phyloP scores from a whole-genome alignment of 2,329 filamentous ascomycete genomes.

The Xylaria digitata region DNA sequence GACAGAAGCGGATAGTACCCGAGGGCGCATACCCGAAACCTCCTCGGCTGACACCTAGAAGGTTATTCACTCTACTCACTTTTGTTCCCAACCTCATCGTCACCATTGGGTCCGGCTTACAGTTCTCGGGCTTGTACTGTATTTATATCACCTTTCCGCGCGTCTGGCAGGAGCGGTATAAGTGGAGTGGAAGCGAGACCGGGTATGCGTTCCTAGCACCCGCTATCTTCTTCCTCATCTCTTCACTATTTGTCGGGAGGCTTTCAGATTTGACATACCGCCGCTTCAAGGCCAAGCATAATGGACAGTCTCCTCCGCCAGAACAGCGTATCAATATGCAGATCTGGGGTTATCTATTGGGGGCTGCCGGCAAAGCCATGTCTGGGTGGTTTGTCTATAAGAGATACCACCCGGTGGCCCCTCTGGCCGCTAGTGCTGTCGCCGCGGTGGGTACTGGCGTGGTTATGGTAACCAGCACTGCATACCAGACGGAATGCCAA shows the following conservation, averaged over 20 bases:
- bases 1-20: slow-evolving; percentile 30
- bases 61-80: slow-evolving; percentile 37
- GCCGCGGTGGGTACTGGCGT: slow-evolving; percentile 54
- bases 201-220: slow-evolving; percentile 30
- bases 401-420: slow-evolving; percentile 46
- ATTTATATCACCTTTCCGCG: slow-evolving; percentile 33
- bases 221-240: slow-evolving; percentile 30
- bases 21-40: slow-evolving; percentile 31
- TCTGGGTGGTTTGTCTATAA: slow-evolving; percentile 55
- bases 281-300: slow-evolving; percentile 38
- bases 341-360: slow-evolving; percentile 54
- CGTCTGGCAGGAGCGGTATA: slow-evolving; percentile 31
- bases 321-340: slow-evolving; percentile 55
- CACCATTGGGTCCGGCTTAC: slow-evolving; percentile 28
- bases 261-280: slow-evolving; percentile 52
- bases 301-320: slow-evolving; percentile 46
- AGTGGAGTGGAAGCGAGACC: slow-evolving; percentile 33
- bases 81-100: slow-evolving; percentile 39
- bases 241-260: slow-evolving; percentile 50
- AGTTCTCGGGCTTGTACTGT: slow-evolving; percentile 32
- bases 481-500: slow-evolving; percentile 56
- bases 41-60: slow-evolving; percentile 25
- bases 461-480: slow-evolving; percentile 56
- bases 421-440: slow-evolving; percentile 46
- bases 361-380: slow-evolving; percentile 53